A percentile compares a stretch with the other conserved stretches of the same genome.
These are phyloP conservation scores for Flaveria robusta DNA, from an alignment of 129 eudicot species.

Conservation along the genomic window DNA sequence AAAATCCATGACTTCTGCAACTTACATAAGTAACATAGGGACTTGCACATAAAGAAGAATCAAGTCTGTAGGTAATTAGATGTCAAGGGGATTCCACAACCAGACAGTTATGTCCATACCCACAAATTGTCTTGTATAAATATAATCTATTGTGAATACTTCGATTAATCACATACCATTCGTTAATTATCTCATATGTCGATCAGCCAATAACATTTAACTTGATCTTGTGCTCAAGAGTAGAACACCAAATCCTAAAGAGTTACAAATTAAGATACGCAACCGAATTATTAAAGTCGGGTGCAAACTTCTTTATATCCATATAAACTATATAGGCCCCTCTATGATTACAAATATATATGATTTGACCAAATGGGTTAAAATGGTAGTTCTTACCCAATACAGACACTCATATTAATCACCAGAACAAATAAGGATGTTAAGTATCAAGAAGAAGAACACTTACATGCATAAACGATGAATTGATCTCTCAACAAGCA, in stretches of 20 bases:
- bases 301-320: neutral
- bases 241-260: neutral
- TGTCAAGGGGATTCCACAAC: conserved; percentile 12
- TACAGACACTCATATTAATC: neutral
- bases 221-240: conserved; percentile 22
- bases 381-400: neutral
- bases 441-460: neutral
- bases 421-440: neutral
- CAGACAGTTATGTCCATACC: neutral
- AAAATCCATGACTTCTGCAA: conserved; percentile 6
- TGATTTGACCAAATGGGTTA: neutral
- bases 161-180: neutral
- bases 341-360: too few relatives aligned
- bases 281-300: neutral
- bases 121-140: neutral
- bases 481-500: conserved; percentile 94
- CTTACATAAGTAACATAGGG: neutral
- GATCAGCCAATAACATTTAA: neutral
- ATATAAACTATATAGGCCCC: neutral
- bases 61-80: neutral
- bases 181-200: neutral
- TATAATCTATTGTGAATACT: conserved; percentile 9
- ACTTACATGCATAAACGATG: conserved; percentile 88
- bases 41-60: neutral
- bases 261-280: neutral